A percentile compares a stretch with the other conserved stretches of the same genome.
These are phyloP conservation scores for Pseudocercospora fuligena DNA, from an alignment of 2,329 filamentous ascomycete genomes.

Conservation along the genomic window DNA sequence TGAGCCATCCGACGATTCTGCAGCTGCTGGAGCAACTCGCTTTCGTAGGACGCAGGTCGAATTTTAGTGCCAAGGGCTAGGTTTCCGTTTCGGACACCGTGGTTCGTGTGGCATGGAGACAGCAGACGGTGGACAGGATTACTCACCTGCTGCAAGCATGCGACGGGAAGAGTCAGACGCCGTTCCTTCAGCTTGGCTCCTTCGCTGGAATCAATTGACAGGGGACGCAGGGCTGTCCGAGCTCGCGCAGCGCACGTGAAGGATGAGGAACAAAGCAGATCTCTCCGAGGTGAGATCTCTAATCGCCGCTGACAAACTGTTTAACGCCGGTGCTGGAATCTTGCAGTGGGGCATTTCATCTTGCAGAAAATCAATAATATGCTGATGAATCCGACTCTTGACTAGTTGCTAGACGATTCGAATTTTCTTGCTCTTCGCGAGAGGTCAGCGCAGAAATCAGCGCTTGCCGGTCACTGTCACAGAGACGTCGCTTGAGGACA, in stretches of 20 bases:
- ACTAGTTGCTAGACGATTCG: constrained; percentile 1
- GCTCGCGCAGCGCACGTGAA: background rate
- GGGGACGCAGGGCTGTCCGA: constrained; percentile 5
- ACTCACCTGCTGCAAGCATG: constrained; percentile 11
- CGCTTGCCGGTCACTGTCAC: background rate
- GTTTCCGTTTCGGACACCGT: background rate
- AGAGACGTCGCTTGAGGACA: background rate
- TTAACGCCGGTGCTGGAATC: background rate
- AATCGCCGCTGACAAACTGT: constrained; percentile 8
- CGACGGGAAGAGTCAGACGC: background rate
- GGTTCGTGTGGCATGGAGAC: background rate
- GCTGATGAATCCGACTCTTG: constrained; percentile 10
- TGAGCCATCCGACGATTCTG: background rate
- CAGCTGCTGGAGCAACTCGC: background rate
- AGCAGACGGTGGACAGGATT: background rate
- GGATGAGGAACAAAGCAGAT: background rate
- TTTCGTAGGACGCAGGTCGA: background rate
- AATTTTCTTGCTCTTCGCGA: background rate
- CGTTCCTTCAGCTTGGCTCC: constrained; percentile 2
- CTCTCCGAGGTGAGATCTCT: background rate
- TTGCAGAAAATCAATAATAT: constrained; percentile 6
- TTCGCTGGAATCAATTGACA: constrained; percentile 2
- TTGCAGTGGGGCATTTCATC: background rate
- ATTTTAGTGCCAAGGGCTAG: background rate
- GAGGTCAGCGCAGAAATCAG: constrained; percentile 1